Conservation (phyloP, 768 basidiomycete genomes). For the Phaeotremella fagi region DNA sequence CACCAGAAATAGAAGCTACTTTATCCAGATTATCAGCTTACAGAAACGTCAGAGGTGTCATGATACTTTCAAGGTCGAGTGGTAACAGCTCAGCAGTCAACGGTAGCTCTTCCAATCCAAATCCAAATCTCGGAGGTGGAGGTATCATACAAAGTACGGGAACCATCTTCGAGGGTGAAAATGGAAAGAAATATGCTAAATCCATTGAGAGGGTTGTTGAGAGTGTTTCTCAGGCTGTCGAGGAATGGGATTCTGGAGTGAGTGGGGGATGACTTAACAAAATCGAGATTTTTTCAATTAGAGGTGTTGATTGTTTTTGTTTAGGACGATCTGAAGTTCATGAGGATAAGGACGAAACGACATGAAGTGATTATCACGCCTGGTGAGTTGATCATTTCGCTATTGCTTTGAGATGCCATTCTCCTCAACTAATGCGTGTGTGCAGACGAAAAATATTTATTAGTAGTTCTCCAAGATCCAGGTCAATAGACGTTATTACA, state of each 20-base stretch:
- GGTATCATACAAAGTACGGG: slow-evolving; percentile 66
- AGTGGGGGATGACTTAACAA: slow-evolving; percentile 21
- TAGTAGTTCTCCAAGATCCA: slow-evolving; percentile 11
- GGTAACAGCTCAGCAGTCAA: background rate
- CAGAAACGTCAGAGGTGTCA: slow-evolving; percentile 78
- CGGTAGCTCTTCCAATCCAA: too few species aligned
- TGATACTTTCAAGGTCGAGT: slow-evolving; percentile 62
- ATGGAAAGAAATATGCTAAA: slow-evolving; percentile 42
- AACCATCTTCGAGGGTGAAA: slow-evolving; percentile 42
- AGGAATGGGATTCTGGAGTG: slow-evolving; percentile 66
- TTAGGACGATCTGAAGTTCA: slow-evolving; percentile 79
- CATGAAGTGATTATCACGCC: slow-evolving; percentile 95
- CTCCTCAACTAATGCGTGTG: background rate
- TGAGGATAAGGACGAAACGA: slow-evolving; percentile 82
- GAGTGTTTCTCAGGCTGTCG: slow-evolving; percentile 69
- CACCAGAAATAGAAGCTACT: slow-evolving; percentile 79
- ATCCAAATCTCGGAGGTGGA: slow-evolving; percentile 21
- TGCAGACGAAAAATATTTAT: slow-evolving; percentile 3
- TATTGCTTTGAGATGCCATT: background rate
- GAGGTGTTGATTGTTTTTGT: too few species aligned
- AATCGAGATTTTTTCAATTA: background rate
- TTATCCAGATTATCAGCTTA: slow-evolving; percentile 71
- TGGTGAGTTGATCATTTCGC: slow-evolving; percentile 54
- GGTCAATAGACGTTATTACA: slow-evolving; percentile 4
- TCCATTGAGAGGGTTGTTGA: slow-evolving; percentile 60